Percentiles rank a stretch among this genome's conserved stretches.
Conservation (phyloP, 495 filamentous ascomycete species). For the Neurospora tetrasperma region DNA sequence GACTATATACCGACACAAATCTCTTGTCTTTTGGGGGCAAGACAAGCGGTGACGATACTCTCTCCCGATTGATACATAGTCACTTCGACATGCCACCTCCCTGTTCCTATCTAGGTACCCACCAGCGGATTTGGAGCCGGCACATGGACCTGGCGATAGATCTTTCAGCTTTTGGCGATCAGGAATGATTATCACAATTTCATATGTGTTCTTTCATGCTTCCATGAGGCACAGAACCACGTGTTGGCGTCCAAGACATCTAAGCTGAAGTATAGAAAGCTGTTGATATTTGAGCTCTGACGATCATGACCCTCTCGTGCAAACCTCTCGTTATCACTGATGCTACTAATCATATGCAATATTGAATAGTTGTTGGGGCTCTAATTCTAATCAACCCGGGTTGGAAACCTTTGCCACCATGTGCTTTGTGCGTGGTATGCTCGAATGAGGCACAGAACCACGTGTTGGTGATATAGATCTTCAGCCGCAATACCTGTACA, state of each 20-base stretch:
- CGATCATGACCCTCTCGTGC: neutral
- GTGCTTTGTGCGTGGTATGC: neutral
- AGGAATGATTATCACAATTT: neutral
- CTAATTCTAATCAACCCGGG: too few species aligned
- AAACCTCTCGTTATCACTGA: neutral
- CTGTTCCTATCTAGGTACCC: neutral
- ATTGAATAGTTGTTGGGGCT: neutral
- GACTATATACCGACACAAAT: neutral
- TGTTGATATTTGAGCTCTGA: neutral
- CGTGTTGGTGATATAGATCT: neutral
- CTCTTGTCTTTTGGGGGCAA: neutral
- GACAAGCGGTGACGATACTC: neutral
- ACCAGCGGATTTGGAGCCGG: neutral
- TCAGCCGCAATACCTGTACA: neutral
- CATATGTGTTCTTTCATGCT: neutral
- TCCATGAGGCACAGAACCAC: neutral
- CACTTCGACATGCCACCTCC: neutral
- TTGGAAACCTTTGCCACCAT: neutral
- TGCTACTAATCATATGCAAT: neutral
- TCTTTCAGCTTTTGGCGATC: neutral
- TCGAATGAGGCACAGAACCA: neutral
- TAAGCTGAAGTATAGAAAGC: neutral
- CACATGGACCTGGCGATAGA: neutral
- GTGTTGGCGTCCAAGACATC: neutral
- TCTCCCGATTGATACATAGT: too few species aligned